These are phyloP conservation scores for Coniferiporia sulphurascens DNA, from an alignment of 1,284 basidiomycete genomes.

Conservation along the genomic window DNA sequence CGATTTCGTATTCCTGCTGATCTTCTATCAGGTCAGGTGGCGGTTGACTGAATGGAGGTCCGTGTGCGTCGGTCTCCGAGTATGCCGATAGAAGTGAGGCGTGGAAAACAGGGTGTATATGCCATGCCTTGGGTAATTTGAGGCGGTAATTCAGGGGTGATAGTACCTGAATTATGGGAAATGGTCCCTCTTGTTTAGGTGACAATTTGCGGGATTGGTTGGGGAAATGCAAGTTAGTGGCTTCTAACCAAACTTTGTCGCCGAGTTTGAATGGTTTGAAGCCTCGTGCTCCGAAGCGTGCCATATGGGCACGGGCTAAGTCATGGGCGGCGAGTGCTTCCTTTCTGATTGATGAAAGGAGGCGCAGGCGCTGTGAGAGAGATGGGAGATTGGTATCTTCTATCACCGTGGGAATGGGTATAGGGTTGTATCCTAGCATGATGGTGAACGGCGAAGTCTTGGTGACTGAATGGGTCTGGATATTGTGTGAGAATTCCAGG, in stretches of 20 bases:
- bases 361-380: not conserved
- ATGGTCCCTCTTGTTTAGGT: not conserved
- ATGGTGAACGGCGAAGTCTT: not conserved
- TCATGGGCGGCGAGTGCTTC: not conserved
- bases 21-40: not conserved
- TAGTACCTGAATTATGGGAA: not conserved
- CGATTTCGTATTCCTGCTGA: not conserved
- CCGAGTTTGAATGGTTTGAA: not conserved
- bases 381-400: not conserved
- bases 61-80: not conserved
- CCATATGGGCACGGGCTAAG: not conserved
- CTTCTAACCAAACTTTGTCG: not conserved
- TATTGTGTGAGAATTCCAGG: constrained; percentile 20
- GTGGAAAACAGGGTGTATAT: not conserved
- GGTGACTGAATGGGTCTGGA: not conserved
- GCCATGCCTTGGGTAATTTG: not conserved
- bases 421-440: not conserved
- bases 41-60: not conserved
- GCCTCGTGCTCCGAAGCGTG: too few relatives aligned
- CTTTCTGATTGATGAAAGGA: not conserved
- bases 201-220: not conserved
- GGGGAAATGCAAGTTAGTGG: not conserved
- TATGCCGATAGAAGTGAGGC: not conserved
- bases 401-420: not conserved
- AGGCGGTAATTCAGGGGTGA: not conserved